Base-by-base conservation (phyloP, 1,284 basidiomycete genomes). In the Austroboletus niveus region DNA sequence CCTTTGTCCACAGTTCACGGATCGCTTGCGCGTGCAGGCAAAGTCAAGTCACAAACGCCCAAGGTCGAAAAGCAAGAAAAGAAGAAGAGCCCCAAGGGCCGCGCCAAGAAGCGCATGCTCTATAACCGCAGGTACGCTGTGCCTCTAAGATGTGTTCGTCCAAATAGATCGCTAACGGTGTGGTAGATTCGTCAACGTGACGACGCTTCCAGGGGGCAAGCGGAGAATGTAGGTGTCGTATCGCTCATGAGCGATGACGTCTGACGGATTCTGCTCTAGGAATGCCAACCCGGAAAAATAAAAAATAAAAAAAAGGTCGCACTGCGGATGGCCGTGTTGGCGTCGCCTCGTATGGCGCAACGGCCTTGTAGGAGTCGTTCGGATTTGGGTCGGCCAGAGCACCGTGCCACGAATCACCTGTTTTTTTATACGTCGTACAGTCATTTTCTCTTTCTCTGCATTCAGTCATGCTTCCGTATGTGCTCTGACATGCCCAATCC, bases 1-100 rank as follows among this genome's bases (percentile, higher is more conserved):
- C 11, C n/a, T n/a, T 7, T 11, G 35, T n/a, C 35, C 11, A 38
- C 35, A 91, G 96, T 98, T 79, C 96, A 98, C 91, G 95, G 96
- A 76, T 98, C 95, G 72, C 93, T 98, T 79, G 95, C 95, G 77
- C 96, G 96, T 85, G 95, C 95, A 75, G 95, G 94, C 78, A 98
- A 98, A 87, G 95, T 98, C 84, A 97, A 93, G 81, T 93, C 90
- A 66, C 93, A 96, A 78, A 89, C 86, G 67, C 94, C 95, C 66
- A 95, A 95, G 77, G 94, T 97, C 73, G 94, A 96, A 72, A 85
- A 88, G 75, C 92, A 95, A 79, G 94, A 97, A 81, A 97, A 96
- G 86, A 92, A 94, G 84, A 96, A 95, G 85, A 80, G 79, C 24
- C 87, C 92, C 54, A 94, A 92, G 77, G 94, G 94, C 65, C 91